These are phyloP conservation scores for Pythium inflatum DNA, from an alignment of 352 stramenopile species.

Conservation along the genomic window DNA sequence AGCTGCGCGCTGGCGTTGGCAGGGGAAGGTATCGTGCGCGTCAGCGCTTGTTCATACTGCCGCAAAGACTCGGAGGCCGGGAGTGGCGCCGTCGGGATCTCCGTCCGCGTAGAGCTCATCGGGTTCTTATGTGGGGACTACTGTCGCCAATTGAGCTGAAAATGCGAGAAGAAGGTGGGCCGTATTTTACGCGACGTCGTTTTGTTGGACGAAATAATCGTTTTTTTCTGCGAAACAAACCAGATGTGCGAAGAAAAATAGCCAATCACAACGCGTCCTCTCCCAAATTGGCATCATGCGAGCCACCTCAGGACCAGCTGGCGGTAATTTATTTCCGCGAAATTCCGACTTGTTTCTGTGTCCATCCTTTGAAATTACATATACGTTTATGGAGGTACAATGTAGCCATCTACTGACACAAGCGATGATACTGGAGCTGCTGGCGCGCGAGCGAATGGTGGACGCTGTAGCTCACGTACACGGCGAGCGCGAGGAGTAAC, in stretches of 20 bases:
- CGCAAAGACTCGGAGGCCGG: constrained; percentile 36
- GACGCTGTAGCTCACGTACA: constrained; percentile 77
- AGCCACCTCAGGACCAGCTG: neutral
- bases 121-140: neutral
- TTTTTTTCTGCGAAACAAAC: constrained; percentile 8
- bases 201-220: no score
- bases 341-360: constrained; percentile 5
- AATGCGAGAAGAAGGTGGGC: neutral
- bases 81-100: constrained; percentile 32
- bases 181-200: no score
- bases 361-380: neutral
- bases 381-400: neutral
- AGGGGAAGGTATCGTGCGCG: constrained; percentile 25
- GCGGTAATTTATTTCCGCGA: constrained; percentile 6
- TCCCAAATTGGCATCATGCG: constrained; percentile 2
- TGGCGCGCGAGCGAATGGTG: constrained; percentile 75
- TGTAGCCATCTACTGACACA: constrained; percentile 35
- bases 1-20: neutral
- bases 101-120: constrained; percentile 11
- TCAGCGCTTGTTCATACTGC: constrained; percentile 58
- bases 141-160: constrained; percentile 20
- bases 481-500: constrained; percentile 62
- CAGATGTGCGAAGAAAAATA: neutral
- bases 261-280: constrained; percentile 10
- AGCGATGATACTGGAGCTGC: constrained; percentile 63